phyloP scores from a whole-genome alignment of 495 filamentous ascomycete genomes.

The Hypoxylon lenormandii region DNA sequence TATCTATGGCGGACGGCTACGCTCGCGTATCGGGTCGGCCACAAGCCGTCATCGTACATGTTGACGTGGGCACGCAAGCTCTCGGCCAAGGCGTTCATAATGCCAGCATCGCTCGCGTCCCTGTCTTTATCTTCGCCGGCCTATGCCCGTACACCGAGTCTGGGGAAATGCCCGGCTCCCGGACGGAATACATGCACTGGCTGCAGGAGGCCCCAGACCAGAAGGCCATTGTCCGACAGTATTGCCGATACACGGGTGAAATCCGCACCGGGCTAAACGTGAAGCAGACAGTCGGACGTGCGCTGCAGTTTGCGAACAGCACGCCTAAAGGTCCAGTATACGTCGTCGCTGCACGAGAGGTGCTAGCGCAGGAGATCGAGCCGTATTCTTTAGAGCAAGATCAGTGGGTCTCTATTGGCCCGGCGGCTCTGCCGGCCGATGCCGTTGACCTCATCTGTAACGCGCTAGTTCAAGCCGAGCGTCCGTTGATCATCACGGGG shows the following conservation, averaged over 20 bases:
- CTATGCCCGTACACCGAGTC: slow-evolving; percentile 80
- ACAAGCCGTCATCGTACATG: slow-evolving; percentile 82
- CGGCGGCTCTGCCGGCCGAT: slow-evolving; percentile 69
- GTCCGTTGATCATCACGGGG: slow-evolving; percentile 75
- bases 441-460: slow-evolving; percentile 70
- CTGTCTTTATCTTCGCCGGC: slow-evolving; percentile 81
- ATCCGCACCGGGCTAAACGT: slow-evolving; percentile 81
- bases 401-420: slow-evolving; percentile 72
- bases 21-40: slow-evolving; percentile 76
- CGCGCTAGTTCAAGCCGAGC: slow-evolving; percentile 70
- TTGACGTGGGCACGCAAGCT: slow-evolving; percentile 84
- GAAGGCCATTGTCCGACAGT: slow-evolving; percentile 79
- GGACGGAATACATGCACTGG: slow-evolving; percentile 86
- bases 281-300: slow-evolving; percentile 81
- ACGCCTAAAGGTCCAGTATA: slow-evolving; percentile 80
- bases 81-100: slow-evolving; percentile 83
- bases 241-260: slow-evolving; percentile 79
- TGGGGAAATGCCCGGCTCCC: slow-evolving; percentile 76
- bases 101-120: slow-evolving; percentile 77
- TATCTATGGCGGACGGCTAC: slow-evolving; percentile 85
- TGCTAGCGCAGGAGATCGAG: slow-evolving; percentile 78
- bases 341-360: slow-evolving; percentile 73
- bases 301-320: slow-evolving; percentile 77
- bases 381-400: slow-evolving; percentile 72
- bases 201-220: slow-evolving; percentile 84